Evolutionary conservation across 192 early-diverging fungal species (phyloP), one percentile per base, ranked within the genome.

Genomic region (Coemansia sp.): DNA sequence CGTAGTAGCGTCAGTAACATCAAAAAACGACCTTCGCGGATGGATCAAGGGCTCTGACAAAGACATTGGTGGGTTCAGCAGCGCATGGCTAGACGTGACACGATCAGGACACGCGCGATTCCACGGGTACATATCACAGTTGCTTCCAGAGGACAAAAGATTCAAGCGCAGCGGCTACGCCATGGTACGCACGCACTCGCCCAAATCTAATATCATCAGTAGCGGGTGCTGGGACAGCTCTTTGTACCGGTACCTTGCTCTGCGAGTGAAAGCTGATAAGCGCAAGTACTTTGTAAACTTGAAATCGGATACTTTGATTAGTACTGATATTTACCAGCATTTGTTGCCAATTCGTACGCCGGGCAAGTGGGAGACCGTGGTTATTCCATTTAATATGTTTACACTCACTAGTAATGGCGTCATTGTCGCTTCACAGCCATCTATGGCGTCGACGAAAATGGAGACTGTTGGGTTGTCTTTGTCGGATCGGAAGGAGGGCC

Each of bases 341-440:
- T 86, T 96, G 53, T 64, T 98, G 63, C 93, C 94, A 66, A 87
- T 96, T 49, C 85, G 91, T 59, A 91, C 82, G 4, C 95, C 95
- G 3, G 95, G 95, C 2, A 86, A 91, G 71, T 98, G 95, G 95
- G 95, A 98, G 85, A 91, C 87, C 26, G 86, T 95, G 32, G 84
- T 96, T 78, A 91, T 98, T 44, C 96, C 96, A 16, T 97, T 97
- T 77, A 87, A 88, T 47, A 93, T 94, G 74, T 98, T 98, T 75
- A 91, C 96, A 30, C 78, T 96, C 42, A 98, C 96, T 8, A 91
- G 89, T 68, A 90, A 96, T 67, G 94, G 95, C 40, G 87, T 91
- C 43, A 92, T 97, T 40, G 88, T 95, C 72, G 87, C 90, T 52
- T 86, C 91, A 11, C 94, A 98, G 73, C 85, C 94, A 19, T 82